Conservation (phyloP, 768 basidiomycete genomes). For the Termitomyces titanicus region DNA sequence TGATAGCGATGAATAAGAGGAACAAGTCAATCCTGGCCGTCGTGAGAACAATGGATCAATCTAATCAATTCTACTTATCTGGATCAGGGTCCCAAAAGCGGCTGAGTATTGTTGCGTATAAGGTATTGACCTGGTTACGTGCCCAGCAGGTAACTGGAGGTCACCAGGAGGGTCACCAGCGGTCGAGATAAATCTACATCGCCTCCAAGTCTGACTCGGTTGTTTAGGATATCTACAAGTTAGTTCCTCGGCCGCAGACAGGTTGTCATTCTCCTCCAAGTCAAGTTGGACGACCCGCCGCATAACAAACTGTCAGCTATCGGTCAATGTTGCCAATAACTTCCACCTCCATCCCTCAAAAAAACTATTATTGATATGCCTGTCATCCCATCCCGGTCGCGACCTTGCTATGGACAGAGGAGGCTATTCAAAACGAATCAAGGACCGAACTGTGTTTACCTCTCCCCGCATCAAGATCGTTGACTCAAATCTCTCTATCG, state of each 20-base stretch:
- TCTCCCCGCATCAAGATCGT: constrained; percentile 11
- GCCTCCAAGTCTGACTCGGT: constrained; percentile 12
- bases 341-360: constrained; percentile 8
- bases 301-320: too few species aligned
- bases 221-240: background rate
- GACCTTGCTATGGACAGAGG: constrained; percentile 24
- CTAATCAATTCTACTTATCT: too few species aligned
- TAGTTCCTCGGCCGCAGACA: background rate
- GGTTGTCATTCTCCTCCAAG: background rate
- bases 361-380: constrained; percentile 6
- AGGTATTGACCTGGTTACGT: too few species aligned
- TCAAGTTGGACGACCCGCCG: too few species aligned
- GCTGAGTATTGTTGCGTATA: too few species aligned
- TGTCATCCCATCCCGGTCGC: constrained; percentile 23
- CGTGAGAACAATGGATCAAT: too few species aligned
- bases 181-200: constrained; percentile 1
- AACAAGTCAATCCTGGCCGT: too few species aligned
- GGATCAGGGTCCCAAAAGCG: too few species aligned
- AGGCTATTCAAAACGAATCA: constrained; percentile 31
- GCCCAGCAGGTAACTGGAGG: too few species aligned
- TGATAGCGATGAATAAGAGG: too few species aligned
- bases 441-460: constrained; percentile 19
- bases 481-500: constrained; percentile 17
- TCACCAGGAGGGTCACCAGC: too few species aligned
- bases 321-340: constrained; percentile 8